These are phyloP conservation scores for Clonostachys rosea DNA, from an alignment of 2,329 filamentous ascomycete genomes.

Conservation along the genomic window DNA sequence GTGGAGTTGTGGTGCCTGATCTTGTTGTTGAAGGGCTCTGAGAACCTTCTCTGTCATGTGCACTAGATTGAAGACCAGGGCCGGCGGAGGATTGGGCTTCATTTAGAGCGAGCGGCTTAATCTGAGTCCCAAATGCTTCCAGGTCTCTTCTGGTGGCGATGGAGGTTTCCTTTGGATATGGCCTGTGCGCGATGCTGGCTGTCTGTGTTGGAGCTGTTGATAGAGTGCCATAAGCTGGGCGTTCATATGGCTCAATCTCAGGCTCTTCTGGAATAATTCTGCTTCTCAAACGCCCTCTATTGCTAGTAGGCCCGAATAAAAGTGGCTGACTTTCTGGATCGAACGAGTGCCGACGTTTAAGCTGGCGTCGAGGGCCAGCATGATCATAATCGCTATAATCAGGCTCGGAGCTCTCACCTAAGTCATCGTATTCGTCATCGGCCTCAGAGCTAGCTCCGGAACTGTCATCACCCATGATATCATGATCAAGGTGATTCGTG, in stretches of 20 bases:
- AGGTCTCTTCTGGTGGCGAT: background rate
- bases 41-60: background rate
- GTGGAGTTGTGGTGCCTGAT: slow-evolving; percentile 10
- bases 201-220: slow-evolving; percentile 12
- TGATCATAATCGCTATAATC: slow-evolving; percentile 19
- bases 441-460: slow-evolving; percentile 21
- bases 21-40: background rate
- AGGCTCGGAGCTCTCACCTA: no score
- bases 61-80: background rate
- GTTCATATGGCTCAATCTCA: background rate
- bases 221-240: slow-evolving; percentile 24
- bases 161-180: background rate
- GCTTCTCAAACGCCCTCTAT: no score
- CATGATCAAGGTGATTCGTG: slow-evolving; percentile 65
- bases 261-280: no score
- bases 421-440: slow-evolving; percentile 15
- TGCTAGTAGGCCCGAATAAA: no score
- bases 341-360: no score
- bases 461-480: slow-evolving; percentile 43
- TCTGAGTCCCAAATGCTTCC: no score
- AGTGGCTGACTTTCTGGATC: no score
- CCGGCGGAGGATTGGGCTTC: no score
- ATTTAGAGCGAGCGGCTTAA: no score
- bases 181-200: background rate
- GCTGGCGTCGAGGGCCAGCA: background rate